Percentiles rank a stretch among this genome's conserved stretches.
These are phyloP conservation scores for Cronartium ribicola DNA, from an alignment of 1,284 basidiomycete species.

Conservation along the genomic window DNA sequence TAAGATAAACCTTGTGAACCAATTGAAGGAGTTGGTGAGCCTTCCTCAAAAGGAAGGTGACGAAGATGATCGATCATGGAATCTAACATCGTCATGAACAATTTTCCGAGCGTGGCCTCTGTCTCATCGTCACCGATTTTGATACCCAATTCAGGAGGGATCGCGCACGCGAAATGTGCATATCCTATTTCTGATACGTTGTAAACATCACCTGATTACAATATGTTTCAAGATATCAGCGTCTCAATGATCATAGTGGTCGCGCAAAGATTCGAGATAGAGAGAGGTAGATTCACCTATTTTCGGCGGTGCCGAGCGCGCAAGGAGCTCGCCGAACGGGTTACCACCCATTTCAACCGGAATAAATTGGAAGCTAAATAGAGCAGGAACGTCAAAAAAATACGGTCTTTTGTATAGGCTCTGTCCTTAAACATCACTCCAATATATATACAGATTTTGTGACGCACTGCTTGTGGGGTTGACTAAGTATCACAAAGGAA, in stretches of 20 bases:
- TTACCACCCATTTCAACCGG: slow-evolving; percentile 44
- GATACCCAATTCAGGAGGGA: background rate
- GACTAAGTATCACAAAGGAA: slow-evolving; percentile 28
- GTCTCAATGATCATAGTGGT: too few species aligned
- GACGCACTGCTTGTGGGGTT: slow-evolving; percentile 47
- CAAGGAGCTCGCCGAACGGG: slow-evolving; percentile 45
- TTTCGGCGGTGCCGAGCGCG: slow-evolving; percentile 43
- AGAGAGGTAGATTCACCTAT: slow-evolving; percentile 25
- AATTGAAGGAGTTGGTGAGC: background rate
- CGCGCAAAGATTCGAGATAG: background rate
- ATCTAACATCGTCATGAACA: slow-evolving; percentile 46
- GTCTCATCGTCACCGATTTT: slow-evolving; percentile 15
- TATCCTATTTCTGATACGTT: slow-evolving; percentile 7
- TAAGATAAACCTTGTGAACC: slow-evolving; percentile 45
- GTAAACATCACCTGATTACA: slow-evolving; percentile 7
- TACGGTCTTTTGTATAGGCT: background rate
- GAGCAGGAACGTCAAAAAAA: too few species aligned
- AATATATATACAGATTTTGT: background rate
- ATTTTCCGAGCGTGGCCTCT: slow-evolving; percentile 43
- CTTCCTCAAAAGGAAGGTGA: slow-evolving; percentile 25
- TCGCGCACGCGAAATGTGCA: slow-evolving; percentile 6
- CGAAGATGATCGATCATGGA: slow-evolving; percentile 47
- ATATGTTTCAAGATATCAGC: background rate
- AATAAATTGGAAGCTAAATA: slow-evolving; percentile 46
- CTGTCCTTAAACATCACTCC: background rate